Evolutionary conservation across 352 stramenopile species (phyloP).

Genomic region (Pythium periplocum): DNA sequence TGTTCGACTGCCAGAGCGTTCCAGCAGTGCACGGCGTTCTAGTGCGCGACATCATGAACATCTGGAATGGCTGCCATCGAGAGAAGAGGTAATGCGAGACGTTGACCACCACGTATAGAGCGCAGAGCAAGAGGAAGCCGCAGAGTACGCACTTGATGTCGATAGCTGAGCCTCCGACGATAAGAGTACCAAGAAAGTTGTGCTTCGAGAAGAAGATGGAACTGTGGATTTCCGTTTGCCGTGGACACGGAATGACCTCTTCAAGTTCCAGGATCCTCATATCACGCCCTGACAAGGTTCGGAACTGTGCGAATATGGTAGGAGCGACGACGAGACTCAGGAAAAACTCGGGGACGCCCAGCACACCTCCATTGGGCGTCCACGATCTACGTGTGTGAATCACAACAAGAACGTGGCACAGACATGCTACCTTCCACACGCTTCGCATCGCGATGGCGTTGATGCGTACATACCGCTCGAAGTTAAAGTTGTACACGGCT

Average conservation of each 20-base stretch:
- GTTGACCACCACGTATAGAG: not conserved
- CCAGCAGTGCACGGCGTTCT: slow-evolving; percentile 9
- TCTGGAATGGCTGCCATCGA: not conserved
- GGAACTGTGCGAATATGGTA: slow-evolving; percentile 9
- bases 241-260: slow-evolving; percentile 2
- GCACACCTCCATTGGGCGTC: slow-evolving; percentile 12
- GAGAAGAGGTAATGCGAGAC: not conserved
- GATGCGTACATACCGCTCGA: slow-evolving; percentile 11
- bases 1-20: slow-evolving; percentile 6
- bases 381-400: slow-evolving; percentile 6
- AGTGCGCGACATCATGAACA: slow-evolving; percentile 7
- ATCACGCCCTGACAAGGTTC: slow-evolving; percentile 4
- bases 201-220: slow-evolving; percentile 1
- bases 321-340: slow-evolving; percentile 18
- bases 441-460: slow-evolving; percentile 25
- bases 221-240: not conserved
- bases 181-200: not conserved
- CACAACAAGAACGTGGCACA: slow-evolving; percentile 10
- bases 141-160: not conserved
- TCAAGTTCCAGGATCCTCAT: slow-evolving; percentile 4
- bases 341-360: slow-evolving; percentile 16
- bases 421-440: slow-evolving; percentile 18
- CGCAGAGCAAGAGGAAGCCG: not conserved
- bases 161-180: slow-evolving; percentile 1
- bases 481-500: slow-evolving; percentile 13